Percentiles rank a stretch among this genome's conserved stretches.
phyloP scores from a whole-genome alignment of 2,329 filamentous ascomycete genomes.

The Alternaria postmessia region DNA sequence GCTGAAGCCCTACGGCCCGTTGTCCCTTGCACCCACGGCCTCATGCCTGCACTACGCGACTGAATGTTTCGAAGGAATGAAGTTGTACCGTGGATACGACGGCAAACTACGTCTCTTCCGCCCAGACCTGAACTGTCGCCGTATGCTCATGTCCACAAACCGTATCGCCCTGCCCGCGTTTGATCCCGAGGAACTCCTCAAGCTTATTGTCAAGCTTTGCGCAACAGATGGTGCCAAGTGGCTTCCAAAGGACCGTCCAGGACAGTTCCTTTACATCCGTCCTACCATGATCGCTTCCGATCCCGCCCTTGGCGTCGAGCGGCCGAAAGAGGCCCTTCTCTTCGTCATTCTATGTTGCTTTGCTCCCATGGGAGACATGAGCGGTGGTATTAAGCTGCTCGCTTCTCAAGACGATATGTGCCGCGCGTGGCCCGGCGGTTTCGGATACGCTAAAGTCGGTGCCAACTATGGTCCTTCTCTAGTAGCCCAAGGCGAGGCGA shows the following conservation, averaged over 20 bases:
- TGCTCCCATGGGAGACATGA: slow-evolving; percentile 53
- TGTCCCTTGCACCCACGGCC: slow-evolving; percentile 81
- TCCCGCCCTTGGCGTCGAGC: slow-evolving; percentile 79
- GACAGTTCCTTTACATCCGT: slow-evolving; percentile 81
- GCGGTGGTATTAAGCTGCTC: slow-evolving; percentile 69
- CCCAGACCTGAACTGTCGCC: slow-evolving; percentile 74
- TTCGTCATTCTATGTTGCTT: slow-evolving; percentile 73
- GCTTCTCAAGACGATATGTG: slow-evolving; percentile 83
- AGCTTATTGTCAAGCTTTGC: slow-evolving; percentile 75
- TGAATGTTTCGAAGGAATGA: slow-evolving; percentile 89
- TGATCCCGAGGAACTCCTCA: slow-evolving; percentile 73
- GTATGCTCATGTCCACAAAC: slow-evolving; percentile 63
- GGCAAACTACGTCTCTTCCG: slow-evolving; percentile 79
- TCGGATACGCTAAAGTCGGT: slow-evolving; percentile 90
- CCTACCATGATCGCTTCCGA: slow-evolving; percentile 88
- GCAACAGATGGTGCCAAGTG: slow-evolving; percentile 78
- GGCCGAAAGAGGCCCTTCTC: slow-evolving; percentile 83
- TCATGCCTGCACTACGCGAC: slow-evolving; percentile 88
- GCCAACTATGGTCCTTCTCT: slow-evolving; percentile 92
- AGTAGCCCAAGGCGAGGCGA: slow-evolving; percentile 78
- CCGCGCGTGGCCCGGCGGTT: slow-evolving; percentile 91
- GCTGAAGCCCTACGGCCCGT: slow-evolving; percentile 78
- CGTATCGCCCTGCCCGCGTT: slow-evolving; percentile 81
- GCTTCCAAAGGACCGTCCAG: slow-evolving; percentile 74
- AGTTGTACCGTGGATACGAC: slow-evolving; percentile 73